Evolutionary conservation across 2,329 filamentous ascomycete species (phyloP), one percentile per base, ranked within the genome.

Genomic region (Zasmidium cellare): DNA sequence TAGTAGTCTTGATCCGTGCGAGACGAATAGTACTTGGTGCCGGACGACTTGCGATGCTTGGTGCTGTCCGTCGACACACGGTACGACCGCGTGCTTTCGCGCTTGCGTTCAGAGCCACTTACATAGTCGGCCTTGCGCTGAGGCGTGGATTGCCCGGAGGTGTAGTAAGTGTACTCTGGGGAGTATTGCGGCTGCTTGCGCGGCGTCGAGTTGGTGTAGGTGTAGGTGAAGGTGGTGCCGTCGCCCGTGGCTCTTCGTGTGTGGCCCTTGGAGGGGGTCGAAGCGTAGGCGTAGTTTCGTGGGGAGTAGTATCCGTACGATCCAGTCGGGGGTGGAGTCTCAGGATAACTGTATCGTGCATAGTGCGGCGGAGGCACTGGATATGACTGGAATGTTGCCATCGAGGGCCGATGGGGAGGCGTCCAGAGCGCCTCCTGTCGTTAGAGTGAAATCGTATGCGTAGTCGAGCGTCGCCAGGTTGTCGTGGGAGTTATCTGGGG

Each of bases 111-210:
- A 76, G 77, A 81, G 80, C 79, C 81, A 87, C 85, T 87, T 86
- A 87, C 85, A 86, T 84, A 82, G 76, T 87, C 83, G 74, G 76
- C 70, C 74, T 82, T 80, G 76, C 76, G 82, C 78, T 76, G 80
- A 73, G 77, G 79, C 73, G 79, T 82, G 74, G 73, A 80, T 55
- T 71, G 69, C 60, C 70, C 65, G 46, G 69, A 69, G 46, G 81
- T 76, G 57, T 64, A 65, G 56, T 64, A 66, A 56, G 64, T 57
- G 58, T 55, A 55, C 60, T 66, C 64, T 55, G 64, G 62, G 5
- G 64, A 24, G 41, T 67, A 53, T 28, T 63, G 56, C 46, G 59
- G 51, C 38, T 60, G 51, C 46, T 63, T 65, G 28, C 63, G 60
- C 22, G 65, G 65, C 16, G 57, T 57, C 6, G 65, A 55, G n/a